Base-by-base conservation (phyloP, 2,329 filamentous ascomycete species). In the Penicillium brevicompactum region DNA sequence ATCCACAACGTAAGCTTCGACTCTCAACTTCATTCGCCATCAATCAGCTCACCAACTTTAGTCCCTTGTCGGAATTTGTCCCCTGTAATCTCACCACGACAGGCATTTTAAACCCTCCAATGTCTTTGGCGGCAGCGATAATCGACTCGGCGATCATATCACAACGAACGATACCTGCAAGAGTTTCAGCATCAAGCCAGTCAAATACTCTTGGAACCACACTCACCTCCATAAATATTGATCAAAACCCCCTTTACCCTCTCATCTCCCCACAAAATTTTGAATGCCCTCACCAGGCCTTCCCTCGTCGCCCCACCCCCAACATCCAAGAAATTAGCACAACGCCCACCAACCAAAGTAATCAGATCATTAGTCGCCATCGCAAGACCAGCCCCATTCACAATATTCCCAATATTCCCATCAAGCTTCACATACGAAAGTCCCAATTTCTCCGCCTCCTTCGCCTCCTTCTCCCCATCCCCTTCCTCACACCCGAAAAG, bases 101-200 rank as follows among this genome's bases (percentile, higher is more conserved):
- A 0, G 78, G 79, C 4, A 80, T 67, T 2, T 63, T 63, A 24
- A 80, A 68, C 4, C 67, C 62, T 5, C 72, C 74, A 27, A 76
- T 65, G 22, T 76, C 65, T 5, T 58, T 63, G 2, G 74, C 74
- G 1, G 79, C 79, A 0, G 70, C 71, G 18, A 82, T 70, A 50
- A 81, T 79, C 8, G 78, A 77, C 61, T 79, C 74, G 9, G 80
- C 79, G 59, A 82, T 80, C 79, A 82, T 82, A 56, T 80, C 78
- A 31, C 79, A 80, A 34, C 74, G 72, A 2, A 77, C 79, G 14
- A 82, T 78, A 0, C 79, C 79, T 81, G n/a, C 5, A 13, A 7
- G 14, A 5, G 10, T 2, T 43, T 58, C 38, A 56, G 49, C 18
- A 18, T 27, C 5, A 18, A 14, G 13, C 8, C 6, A 24, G 11